Conservation (phyloP, 2,329 filamentous ascomycete genomes). For the Cercospora zeae-maydis region DNA sequence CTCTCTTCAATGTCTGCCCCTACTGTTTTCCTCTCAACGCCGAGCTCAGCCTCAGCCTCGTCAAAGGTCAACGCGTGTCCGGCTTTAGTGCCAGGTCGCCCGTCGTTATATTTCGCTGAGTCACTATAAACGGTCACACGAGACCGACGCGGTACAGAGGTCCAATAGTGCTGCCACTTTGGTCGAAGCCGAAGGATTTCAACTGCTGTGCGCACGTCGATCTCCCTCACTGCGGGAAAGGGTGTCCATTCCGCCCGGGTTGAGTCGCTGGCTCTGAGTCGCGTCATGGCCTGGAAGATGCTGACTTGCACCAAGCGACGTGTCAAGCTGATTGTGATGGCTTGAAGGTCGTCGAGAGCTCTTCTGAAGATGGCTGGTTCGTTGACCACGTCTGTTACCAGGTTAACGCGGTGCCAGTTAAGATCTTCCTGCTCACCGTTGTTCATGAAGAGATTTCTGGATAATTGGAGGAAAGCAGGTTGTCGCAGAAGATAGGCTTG, state of each 20-base stretch:
- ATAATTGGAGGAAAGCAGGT: conserved; percentile 60
- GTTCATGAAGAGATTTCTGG: conserved; percentile 73
- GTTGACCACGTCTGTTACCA: conserved; percentile 39
- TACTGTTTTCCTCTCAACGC: conserved; percentile 37
- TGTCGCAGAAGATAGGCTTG: conserved; percentile 55
- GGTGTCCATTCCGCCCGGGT: conserved; percentile 27
- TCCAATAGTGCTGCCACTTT: conserved; percentile 51
- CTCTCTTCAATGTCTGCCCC: conserved; percentile 45
- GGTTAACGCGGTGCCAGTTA: conserved; percentile 64
- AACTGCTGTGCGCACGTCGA: conserved; percentile 55
- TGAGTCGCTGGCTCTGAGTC: conserved; percentile 53
- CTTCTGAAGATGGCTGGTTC: conserved; percentile 70
- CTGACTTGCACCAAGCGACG: conserved; percentile 66
- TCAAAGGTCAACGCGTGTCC: conserved; percentile 37
- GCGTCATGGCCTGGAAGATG: conserved; percentile 66
- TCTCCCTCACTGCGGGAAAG: conserved; percentile 27
- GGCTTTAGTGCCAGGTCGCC: conserved; percentile 26
- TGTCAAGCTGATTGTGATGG: conserved; percentile 64
- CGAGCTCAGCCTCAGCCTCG: conserved; percentile 44
- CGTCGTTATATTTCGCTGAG: conserved; percentile 30
- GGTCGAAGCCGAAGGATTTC: conserved; percentile 52
- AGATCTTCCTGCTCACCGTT: conserved; percentile 51
- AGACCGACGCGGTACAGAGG: conserved; percentile 50
- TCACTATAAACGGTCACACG: conserved; percentile 48
- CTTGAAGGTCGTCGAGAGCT: conserved; percentile 71